Conservation (phyloP, 1,139 yeast genomes). For the Candida tropicalis region DNA sequence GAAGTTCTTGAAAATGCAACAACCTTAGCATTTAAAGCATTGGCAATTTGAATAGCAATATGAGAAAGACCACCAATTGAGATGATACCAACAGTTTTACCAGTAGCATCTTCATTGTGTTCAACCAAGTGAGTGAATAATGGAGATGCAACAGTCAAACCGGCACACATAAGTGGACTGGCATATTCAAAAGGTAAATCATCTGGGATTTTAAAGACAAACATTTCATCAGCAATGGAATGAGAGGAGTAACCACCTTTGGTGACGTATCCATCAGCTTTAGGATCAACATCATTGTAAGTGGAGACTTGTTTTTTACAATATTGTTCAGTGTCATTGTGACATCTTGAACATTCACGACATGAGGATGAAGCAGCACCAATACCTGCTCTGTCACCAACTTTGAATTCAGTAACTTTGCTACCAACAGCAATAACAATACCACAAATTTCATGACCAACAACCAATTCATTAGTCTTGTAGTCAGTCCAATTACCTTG, state of each 20-base stretch:
- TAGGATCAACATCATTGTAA: conserved; percentile 41
- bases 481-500: conserved; percentile 45
- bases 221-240: conserved; percentile 54
- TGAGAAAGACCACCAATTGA: conserved; percentile 53
- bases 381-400: conserved; percentile 65
- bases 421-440: conserved; percentile 54
- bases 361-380: conserved; percentile 60
- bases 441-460: conserved; percentile 60
- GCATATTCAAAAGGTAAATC: conserved; percentile 46
- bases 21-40: conserved; percentile 45
- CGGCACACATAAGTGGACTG: conserved; percentile 71
- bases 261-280: conserved; percentile 37
- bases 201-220: conserved; percentile 62
- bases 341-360: conserved; percentile 50
- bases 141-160: conserved; percentile 65
- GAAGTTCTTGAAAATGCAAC: conserved; percentile 42
- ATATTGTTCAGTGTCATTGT: conserved; percentile 49
- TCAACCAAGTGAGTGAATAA: conserved; percentile 37
- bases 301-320: conserved; percentile 48
- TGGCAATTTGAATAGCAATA: conserved; percentile 44
- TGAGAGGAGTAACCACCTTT: conserved; percentile 69
- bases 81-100: conserved; percentile 49
- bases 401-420: conserved; percentile 44
- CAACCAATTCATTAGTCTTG: conserved; percentile 32
- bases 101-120: conserved; percentile 28